Percentiles rank a stretch among this genome's conserved stretches.
phyloP scores from a whole-genome alignment of 306 rosid species.

The Heteromeles arbutifolia region DNA sequence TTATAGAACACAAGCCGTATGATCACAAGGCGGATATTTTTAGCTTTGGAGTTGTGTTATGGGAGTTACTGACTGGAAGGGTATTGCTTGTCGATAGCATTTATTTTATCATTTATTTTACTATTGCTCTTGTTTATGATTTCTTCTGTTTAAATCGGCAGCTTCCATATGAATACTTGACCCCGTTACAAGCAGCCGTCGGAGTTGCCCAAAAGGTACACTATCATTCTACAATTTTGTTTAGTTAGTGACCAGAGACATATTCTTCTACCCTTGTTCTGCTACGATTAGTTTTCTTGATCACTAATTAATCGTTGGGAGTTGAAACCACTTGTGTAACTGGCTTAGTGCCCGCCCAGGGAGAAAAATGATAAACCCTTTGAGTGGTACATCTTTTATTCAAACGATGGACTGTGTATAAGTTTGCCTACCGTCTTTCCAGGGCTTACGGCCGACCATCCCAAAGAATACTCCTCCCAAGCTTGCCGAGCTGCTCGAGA shows the following conservation, averaged over 20 bases:
- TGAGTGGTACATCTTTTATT: background rate
- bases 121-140: background rate
- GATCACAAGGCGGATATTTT: slow-evolving; percentile 99
- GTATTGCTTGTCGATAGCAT: slow-evolving; percentile 32
- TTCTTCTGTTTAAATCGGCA: slow-evolving; percentile 29
- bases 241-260: too few species aligned
- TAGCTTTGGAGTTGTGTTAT: slow-evolving; percentile 86
- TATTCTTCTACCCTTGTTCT: too few species aligned
- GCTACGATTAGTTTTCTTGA: background rate
- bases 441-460: slow-evolving; percentile 81
- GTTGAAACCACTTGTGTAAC: too few species aligned
- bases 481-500: slow-evolving; percentile 72
- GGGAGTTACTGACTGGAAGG: slow-evolving; percentile 96
- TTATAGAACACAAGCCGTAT: slow-evolving; percentile 91
- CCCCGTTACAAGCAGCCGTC: slow-evolving; percentile 96
- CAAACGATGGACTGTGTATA: background rate
- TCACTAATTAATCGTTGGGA: background rate
- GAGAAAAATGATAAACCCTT: background rate
- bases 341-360: background rate
- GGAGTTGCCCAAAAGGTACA: slow-evolving; percentile 94
- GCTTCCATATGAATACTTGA: slow-evolving; percentile 91
- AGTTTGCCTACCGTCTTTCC: slow-evolving; percentile 11
- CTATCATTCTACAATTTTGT: background rate
- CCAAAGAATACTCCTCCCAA: slow-evolving; percentile 83
- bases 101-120: background rate